Evolutionary conservation across 305 asterid species (phyloP).

Genomic region (Ajuga reptans): DNA sequence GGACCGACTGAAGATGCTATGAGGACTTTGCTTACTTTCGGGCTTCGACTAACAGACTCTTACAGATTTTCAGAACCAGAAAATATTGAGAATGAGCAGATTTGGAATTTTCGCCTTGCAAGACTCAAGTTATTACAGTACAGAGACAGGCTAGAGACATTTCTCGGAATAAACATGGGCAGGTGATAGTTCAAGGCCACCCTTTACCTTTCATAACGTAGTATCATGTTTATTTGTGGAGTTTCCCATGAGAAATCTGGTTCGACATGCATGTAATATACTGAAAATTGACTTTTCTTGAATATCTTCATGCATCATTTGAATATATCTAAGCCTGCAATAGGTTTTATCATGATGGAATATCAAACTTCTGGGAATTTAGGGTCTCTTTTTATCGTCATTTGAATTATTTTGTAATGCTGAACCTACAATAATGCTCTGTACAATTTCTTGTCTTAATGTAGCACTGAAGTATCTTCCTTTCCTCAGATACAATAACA

Average conservation of each 20-base stretch:
- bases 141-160: slow-evolving; percentile 88
- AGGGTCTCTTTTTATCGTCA: slow-evolving; percentile 1
- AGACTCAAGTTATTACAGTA: slow-evolving; percentile 72
- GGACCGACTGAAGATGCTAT: slow-evolving; percentile 77
- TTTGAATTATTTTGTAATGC: background rate
- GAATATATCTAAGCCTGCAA: slow-evolving; percentile 2
- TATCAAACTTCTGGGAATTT: slow-evolving; percentile 12
- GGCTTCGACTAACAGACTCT: slow-evolving; percentile 62
- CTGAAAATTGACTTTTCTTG: slow-evolving; percentile 9
- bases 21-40: slow-evolving; percentile 63
- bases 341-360: background rate
- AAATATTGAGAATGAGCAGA: slow-evolving; percentile 40
- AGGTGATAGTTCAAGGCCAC: slow-evolving; percentile 50
- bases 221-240: slow-evolving; percentile 12
- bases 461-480: background rate
- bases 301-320: background rate
- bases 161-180: slow-evolving; percentile 95
- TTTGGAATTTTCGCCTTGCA: slow-evolving; percentile 73
- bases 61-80: slow-evolving; percentile 54
- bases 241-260: background rate
- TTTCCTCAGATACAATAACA: slow-evolving; percentile 10
- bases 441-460: slow-evolving; percentile 12
- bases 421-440: slow-evolving; percentile 3
- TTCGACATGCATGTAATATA: background rate
- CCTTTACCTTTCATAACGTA: slow-evolving; percentile 15